phyloP scores from a whole-genome alignment of 495 filamentous ascomycete genomes.

The Penicillium simplicissimum region DNA sequence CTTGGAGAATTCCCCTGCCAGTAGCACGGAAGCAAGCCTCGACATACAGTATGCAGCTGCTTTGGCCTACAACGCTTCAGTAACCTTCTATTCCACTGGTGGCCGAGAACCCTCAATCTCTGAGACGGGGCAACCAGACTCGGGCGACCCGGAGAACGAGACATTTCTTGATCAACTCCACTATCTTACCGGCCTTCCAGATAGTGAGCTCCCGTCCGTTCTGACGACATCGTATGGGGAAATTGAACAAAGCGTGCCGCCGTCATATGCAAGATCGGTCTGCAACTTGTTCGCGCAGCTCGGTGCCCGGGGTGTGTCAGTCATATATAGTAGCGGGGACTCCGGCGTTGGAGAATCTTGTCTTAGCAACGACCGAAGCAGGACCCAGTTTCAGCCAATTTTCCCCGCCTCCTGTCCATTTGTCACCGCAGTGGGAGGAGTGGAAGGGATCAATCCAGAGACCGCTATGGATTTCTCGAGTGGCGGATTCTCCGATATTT shows the following conservation, averaged over 20 bases:
- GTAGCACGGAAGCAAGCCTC: conserved; percentile 63
- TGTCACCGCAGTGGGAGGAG: conserved; percentile 76
- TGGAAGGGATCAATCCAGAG: conserved; percentile 53
- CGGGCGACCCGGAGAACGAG: conserved; percentile 62
- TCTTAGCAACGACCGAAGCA: conserved; percentile 64
- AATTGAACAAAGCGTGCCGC: conserved; percentile 51
- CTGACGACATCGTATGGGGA: conserved; percentile 71
- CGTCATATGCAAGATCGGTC: conserved; percentile 59
- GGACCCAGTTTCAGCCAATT: conserved; percentile 62
- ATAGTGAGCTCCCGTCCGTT: conserved; percentile 68
- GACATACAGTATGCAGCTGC: conserved; percentile 70
- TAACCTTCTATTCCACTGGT: conserved; percentile 67
- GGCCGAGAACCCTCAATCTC: conserved; percentile 60
- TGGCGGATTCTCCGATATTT: conserved; percentile 75
- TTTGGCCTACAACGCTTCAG: conserved; percentile 57
- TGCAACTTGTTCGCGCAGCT: conserved; percentile 75
- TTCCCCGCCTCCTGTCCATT: conserved; percentile 83
- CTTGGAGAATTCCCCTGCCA: conserved; percentile 39
- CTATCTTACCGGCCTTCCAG: conserved; percentile 60
- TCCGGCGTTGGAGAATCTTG: conserved; percentile 61
- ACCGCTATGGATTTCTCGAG: conserved; percentile 58
- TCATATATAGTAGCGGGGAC: conserved; percentile 76
- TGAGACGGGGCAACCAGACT: conserved; percentile 46
- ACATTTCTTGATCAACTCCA: conserved; percentile 81
- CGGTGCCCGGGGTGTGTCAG: conserved; percentile 68